These are phyloP conservation scores for Neurospora tetraspora DNA, from an alignment of 495 filamentous ascomycete species.

Conservation along the genomic window DNA sequence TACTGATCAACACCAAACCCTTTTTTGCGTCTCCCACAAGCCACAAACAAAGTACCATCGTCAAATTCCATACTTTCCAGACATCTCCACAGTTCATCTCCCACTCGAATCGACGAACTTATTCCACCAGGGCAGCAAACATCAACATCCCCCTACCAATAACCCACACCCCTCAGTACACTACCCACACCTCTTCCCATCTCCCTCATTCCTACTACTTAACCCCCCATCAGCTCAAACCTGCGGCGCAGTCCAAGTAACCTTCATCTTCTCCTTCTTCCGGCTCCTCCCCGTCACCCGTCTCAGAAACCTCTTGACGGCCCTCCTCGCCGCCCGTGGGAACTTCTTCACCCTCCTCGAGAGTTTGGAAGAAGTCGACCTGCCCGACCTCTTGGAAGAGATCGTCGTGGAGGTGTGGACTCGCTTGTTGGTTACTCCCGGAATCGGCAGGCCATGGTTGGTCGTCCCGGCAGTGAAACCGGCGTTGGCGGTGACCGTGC, in stretches of 20 bases:
- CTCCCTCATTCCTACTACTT: neutral
- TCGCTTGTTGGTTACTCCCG: neutral
- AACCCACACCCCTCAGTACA: neutral
- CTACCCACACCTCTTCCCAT: neutral
- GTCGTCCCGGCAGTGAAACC: neutral
- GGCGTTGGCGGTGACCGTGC: neutral
- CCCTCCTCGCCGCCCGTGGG: neutral
- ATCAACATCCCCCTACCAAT: neutral
- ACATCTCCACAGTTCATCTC: too few species aligned
- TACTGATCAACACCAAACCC: neutral
- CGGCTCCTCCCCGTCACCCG: neutral
- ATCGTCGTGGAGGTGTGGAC: neutral
- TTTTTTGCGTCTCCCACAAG: neutral
- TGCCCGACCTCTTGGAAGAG: neutral
- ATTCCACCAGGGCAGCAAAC: too few species aligned
- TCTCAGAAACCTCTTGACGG: neutral
- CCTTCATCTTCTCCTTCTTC: neutral
- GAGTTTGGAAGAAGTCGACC: neutral
- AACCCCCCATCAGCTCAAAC: neutral
- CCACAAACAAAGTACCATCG: neutral
- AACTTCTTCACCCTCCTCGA: neutral
- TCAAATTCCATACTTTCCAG: neutral
- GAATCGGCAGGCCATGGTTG: neutral
- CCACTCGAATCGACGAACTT: too few species aligned
- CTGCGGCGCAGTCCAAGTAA: neutral